phyloP scores from a whole-genome alignment of 257 asterid genomes.

The Nicotiana obtusifolia region DNA sequence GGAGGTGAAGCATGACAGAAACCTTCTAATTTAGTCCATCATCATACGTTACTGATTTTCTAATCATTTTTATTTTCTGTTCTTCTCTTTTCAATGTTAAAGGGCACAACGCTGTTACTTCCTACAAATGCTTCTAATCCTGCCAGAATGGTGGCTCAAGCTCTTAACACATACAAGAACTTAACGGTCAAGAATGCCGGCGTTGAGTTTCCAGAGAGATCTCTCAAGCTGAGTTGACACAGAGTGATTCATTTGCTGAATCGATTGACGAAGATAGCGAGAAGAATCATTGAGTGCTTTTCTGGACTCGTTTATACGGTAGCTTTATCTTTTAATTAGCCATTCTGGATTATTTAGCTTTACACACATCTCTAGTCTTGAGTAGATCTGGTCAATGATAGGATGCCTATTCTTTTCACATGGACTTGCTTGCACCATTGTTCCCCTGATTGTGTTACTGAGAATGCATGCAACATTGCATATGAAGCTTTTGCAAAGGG shows the following conservation, averaged over 20 bases:
- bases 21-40: background rate
- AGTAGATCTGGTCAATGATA: background rate
- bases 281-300: background rate
- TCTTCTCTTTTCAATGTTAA: background rate
- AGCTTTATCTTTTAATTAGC: background rate
- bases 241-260: constrained; percentile 10
- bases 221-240: constrained; percentile 8
- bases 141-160: constrained; percentile 67
- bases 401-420: background rate
- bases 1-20: constrained; percentile 40
- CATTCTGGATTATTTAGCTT: background rate
- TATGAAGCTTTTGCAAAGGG: no score
- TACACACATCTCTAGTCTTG: background rate
- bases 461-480: background rate
- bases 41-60: background rate
- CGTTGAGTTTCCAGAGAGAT: constrained; percentile 7
- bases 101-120: constrained; percentile 78
- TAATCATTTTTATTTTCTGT: background rate
- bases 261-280: background rate
- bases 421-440: background rate
- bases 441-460: background rate
- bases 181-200: constrained; percentile 29
- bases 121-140: constrained; percentile 65
- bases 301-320: background rate
- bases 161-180: constrained; percentile 51